Conservation (phyloP, 2,329 filamentous ascomycete genomes). For the Trichoderma citrinoviride region DNA sequence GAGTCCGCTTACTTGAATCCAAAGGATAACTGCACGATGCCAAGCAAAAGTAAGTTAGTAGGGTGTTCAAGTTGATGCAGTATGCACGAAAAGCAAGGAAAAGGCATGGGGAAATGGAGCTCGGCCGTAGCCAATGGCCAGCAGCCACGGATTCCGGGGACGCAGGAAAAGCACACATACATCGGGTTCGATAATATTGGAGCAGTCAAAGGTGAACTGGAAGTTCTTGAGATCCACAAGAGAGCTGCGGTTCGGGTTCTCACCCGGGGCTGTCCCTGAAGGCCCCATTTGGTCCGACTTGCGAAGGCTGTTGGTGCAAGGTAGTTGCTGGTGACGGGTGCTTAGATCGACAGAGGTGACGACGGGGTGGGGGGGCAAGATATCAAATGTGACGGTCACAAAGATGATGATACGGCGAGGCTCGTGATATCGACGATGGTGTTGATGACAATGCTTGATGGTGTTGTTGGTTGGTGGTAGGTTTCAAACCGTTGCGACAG, state of each 20-base stretch:
- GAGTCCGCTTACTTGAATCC: not conserved
- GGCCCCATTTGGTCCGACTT: not conserved
- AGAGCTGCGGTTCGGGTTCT: not conserved
- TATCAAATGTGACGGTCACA: no score
- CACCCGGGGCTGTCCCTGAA: not conserved
- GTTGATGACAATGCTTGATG: not conserved
- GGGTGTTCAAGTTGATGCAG: not conserved
- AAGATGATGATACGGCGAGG: no score
- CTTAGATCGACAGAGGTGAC: no score
- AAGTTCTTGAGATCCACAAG: conserved; percentile 23
- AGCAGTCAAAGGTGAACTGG: conserved; percentile 36
- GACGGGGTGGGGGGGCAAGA: no score
- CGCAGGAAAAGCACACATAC: conserved; percentile 29
- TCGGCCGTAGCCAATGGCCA: not conserved
- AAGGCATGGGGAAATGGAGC: not conserved
- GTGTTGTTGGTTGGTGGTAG: not conserved
- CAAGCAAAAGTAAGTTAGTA: not conserved
- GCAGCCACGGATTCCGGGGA: not conserved
- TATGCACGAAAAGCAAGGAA: no score
- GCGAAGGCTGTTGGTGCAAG: not conserved
- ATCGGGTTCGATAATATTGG: conserved; percentile 35
- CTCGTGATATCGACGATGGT: no score
- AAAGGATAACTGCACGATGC: not conserved
- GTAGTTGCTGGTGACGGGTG: not conserved
- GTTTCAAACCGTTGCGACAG: not conserved